Base-by-base conservation (phyloP, 345 rosid species). In the Gynandropsis gynandra region DNA sequence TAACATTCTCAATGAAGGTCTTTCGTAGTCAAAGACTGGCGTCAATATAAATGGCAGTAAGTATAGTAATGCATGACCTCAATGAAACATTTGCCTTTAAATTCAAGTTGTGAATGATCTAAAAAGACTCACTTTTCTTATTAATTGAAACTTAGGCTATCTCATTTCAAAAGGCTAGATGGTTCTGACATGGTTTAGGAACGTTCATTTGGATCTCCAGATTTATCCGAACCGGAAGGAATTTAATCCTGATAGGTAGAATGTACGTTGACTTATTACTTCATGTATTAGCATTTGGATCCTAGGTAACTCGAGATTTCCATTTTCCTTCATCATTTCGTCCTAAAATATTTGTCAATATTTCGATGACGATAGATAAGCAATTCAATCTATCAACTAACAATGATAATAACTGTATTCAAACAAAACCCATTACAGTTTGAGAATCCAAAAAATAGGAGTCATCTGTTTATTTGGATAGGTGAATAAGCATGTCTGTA, bases 151-250 rank as follows among this genome's bases (percentile, higher is more conserved):
- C 53, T 62, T 73, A 89, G 97, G 88, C 21, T 86, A 83, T 60
- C 47, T 60, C n/a, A 78, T 89, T 54, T 90, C 97, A 13, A 81
- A 75, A 68, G 94, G 96, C 12, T 89, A 94, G 97, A 89, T 74
- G 65, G 79, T 76, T 63, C 62, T 89, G 61, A 75, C 71, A 0
- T 89, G 97, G 96, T 89, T 83, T 62, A 70, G 97, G 57, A 64
- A 65, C 7, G 77, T 89, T 41, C 95, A 89, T 52, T 67, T 73
- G 24, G 83, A 86, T 50, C 77, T 81, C 5, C 75, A 78, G 52
- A 72, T 63, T 47, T 86, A 83, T 60, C 80, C 78, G 0, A 74
- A 81, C 51, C 94, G 94, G 9, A 76, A 17, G 50, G 71, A 72
- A 41, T 89, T 86, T 44, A 63, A 86, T 70, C 97, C 97, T 60